Conservation (phyloP, 371 early-diverging fungal species). For the Mortierella sp. region DNA sequence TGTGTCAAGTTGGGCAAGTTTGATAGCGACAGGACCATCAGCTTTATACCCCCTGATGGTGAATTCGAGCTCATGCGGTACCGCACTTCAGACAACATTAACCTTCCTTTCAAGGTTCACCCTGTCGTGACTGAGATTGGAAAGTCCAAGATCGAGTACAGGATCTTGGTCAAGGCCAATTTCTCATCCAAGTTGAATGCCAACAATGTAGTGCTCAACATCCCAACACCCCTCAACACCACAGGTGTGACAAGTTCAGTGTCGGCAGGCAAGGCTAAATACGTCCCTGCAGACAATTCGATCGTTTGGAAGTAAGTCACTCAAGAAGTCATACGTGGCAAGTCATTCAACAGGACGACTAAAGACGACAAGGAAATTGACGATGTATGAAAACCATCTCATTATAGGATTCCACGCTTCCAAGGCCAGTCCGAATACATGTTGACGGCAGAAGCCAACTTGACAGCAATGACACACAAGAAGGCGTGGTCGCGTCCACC, state of each 20-base stretch:
- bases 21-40: slow-evolving; percentile 85
- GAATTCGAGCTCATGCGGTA: slow-evolving; percentile 95
- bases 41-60: slow-evolving; percentile 92
- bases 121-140: slow-evolving; percentile 86
- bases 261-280: slow-evolving; percentile 86
- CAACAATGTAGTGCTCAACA: slow-evolving; percentile 81
- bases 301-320: slow-evolving; percentile 93
- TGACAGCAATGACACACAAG: slow-evolving; percentile 79
- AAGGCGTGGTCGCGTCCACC: slow-evolving; percentile 92
- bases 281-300: slow-evolving; percentile 84
- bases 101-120: slow-evolving; percentile 86
- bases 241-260: slow-evolving; percentile 77
- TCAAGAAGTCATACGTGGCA: no score
- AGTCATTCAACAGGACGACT: background rate
- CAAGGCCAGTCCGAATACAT: slow-evolving; percentile 85
- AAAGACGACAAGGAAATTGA: background rate
- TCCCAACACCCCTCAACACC: slow-evolving; percentile 89
- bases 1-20: slow-evolving; percentile 89
- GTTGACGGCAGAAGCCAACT: slow-evolving; percentile 77
- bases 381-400: background rate
- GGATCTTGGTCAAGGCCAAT: slow-evolving; percentile 79
- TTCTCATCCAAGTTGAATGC: slow-evolving; percentile 83
- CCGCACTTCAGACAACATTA: slow-evolving; percentile 88
- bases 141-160: slow-evolving; percentile 82
- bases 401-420: slow-evolving; percentile 79